Conservation (phyloP, 2,329 filamentous ascomycete genomes). For the Ophiostoma sp. region DNA sequence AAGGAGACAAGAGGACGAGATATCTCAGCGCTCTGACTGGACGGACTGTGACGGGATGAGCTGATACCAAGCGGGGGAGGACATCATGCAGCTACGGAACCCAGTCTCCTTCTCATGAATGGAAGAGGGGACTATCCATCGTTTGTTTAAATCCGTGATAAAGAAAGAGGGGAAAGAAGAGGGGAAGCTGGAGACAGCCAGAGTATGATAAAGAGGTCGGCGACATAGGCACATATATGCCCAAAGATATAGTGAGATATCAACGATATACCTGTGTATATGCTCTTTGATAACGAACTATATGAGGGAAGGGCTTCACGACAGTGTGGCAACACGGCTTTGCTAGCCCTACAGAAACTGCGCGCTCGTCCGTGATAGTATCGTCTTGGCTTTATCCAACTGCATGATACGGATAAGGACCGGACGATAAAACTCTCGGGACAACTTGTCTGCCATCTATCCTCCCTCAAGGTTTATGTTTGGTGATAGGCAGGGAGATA, state of each 20-base stretch:
- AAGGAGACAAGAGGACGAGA: neutral
- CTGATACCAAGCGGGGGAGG: neutral
- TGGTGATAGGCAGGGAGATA: neutral
- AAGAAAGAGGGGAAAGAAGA: slow-evolving; percentile 4
- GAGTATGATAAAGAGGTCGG: neutral
- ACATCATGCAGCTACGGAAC: neutral
- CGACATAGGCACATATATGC: neutral
- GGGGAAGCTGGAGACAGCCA: neutral
- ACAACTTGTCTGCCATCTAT: neutral
- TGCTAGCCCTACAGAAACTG: neutral
- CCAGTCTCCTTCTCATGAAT: neutral
- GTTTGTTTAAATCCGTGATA: neutral
- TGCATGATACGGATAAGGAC: neutral
- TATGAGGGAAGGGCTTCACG: neutral
- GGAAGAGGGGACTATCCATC: neutral
- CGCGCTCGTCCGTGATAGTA: neutral
- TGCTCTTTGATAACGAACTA: neutral
- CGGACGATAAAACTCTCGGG: neutral
- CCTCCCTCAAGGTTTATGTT: neutral
- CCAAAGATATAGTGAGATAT: neutral
- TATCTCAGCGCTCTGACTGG: neutral
- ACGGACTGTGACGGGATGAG: neutral
- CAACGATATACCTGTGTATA: neutral
- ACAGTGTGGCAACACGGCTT: neutral
- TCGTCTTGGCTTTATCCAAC: neutral